Conservation (phyloP, 2,329 filamentous ascomycete genomes). For the Claviceps arundinis region DNA sequence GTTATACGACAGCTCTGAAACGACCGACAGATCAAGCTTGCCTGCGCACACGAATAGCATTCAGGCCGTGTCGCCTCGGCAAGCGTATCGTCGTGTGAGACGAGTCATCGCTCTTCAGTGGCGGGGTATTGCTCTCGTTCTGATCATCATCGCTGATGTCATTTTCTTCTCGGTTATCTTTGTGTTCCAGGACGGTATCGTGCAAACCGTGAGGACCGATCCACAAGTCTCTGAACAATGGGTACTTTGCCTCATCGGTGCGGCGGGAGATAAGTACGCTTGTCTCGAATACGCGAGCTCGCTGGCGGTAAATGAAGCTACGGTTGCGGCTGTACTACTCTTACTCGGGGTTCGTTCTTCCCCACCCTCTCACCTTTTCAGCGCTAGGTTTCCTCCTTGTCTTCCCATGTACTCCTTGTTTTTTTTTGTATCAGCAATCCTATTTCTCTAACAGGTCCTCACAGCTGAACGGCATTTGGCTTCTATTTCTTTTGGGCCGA, state of each 20-base stretch:
- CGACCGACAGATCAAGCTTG: slow-evolving; percentile 58
- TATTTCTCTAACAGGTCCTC: slow-evolving; percentile 12
- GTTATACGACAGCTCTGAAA: slow-evolving; percentile 56
- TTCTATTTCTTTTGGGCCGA: slow-evolving; percentile 67
- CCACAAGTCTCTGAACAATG: slow-evolving; percentile 45
- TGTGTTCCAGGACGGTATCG: slow-evolving; percentile 68
- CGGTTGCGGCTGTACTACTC: slow-evolving; percentile 68
- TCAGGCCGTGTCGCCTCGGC: slow-evolving; percentile 64
- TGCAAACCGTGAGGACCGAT: slow-evolving; percentile 43
- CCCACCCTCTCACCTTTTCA: neutral
- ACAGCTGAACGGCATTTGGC: slow-evolving; percentile 73
- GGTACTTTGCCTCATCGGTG: slow-evolving; percentile 54
- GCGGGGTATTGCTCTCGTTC: slow-evolving; percentile 80
- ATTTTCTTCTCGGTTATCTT: slow-evolving; percentile 91
- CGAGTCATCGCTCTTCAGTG: slow-evolving; percentile 86
- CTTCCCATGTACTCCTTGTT: neutral
- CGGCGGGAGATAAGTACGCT: slow-evolving; percentile 42
- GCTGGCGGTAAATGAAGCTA: slow-evolving; percentile 61
- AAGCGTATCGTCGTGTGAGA: slow-evolving; percentile 75
- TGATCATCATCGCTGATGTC: slow-evolving; percentile 82
- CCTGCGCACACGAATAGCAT: slow-evolving; percentile 61
- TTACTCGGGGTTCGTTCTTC: slow-evolving; percentile 50
- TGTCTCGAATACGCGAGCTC: slow-evolving; percentile 49
- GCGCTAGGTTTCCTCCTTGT: neutral
- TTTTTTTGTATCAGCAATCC: neutral